Conservation (phyloP, 2,329 filamentous ascomycete species). For the Phaeoacremonium minimum region DNA sequence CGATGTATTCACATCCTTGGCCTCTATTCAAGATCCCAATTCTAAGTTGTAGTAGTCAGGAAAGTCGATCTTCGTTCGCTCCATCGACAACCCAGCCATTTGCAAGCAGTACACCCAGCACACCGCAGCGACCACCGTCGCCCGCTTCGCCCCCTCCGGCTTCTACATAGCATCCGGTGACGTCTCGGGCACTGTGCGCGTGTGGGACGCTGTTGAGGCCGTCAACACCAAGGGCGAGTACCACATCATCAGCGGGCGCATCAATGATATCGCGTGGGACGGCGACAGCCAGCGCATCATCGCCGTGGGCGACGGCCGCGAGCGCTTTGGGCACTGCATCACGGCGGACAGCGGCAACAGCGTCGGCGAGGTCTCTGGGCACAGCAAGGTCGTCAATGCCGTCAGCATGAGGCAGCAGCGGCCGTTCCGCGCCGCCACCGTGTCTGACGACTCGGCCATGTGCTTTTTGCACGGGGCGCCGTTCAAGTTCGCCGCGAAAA, state of each 20-base stretch:
- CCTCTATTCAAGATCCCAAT: neutral
- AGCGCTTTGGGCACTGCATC: conserved; percentile 90
- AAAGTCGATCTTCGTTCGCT: conserved; percentile 94
- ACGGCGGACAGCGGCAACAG: conserved; percentile 94
- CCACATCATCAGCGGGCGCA: conserved; percentile 85
- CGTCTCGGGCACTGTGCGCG: conserved; percentile 74
- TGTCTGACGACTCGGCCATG: conserved; percentile 31
- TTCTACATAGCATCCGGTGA: conserved; percentile 96
- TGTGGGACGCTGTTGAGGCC: conserved; percentile 90
- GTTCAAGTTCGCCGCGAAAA: conserved; percentile 91
- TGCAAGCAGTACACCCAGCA: conserved; percentile 91
- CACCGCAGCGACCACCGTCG: conserved; percentile 83
- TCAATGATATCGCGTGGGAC: conserved; percentile 97
- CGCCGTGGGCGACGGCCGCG: conserved; percentile 90
- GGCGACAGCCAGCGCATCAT: conserved; percentile 95
- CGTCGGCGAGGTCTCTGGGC: conserved; percentile 89
- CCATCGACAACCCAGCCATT: conserved; percentile 81
- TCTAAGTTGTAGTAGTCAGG: conserved; percentile 59
- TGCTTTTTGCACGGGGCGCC: conserved; percentile 13
- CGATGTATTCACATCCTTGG: conserved; percentile 1
- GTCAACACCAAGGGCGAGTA: conserved; percentile 89
- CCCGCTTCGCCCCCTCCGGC: conserved; percentile 88
- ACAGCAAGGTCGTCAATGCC: conserved; percentile 85
- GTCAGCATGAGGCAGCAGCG: conserved; percentile 87
- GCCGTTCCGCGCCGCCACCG: conserved; percentile 66